Conservation (phyloP, 257 asterid species). For the Datura wrightii region DNA sequence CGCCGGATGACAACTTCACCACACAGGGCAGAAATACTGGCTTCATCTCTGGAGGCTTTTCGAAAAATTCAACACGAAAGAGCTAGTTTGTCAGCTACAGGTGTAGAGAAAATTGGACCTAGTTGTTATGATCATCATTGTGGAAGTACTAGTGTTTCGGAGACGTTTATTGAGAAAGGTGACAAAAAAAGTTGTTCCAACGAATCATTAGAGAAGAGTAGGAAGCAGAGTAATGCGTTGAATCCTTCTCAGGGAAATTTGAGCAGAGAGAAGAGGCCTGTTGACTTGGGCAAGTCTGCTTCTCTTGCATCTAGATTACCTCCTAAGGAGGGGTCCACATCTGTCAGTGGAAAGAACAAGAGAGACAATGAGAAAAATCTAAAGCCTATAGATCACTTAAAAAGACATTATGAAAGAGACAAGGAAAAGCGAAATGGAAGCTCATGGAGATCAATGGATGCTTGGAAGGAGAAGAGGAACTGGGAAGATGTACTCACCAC, state of each 20-base stretch:
- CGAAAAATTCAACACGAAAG: slow-evolving; percentile 90
- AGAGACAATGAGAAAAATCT: slow-evolving; percentile 61
- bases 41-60: slow-evolving; percentile 98
- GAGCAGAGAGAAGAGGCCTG: slow-evolving; percentile 61
- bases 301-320: slow-evolving; percentile 55
- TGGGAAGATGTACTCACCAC: slow-evolving; percentile 97
- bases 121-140: slow-evolving; percentile 48
- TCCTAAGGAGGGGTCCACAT: slow-evolving; percentile 53
- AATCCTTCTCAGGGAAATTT: slow-evolving; percentile 50
- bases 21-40: slow-evolving; percentile 93
- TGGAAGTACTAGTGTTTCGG: slow-evolving; percentile 47
- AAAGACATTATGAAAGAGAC: slow-evolving; percentile 71
- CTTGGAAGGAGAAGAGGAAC: slow-evolving; percentile 99
- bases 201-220: slow-evolving; percentile 46
- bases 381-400: slow-evolving; percentile 59
- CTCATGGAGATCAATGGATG: slow-evolving; percentile 85
- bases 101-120: slow-evolving; percentile 46
- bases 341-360: slow-evolving; percentile 55
- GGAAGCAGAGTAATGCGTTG: slow-evolving; percentile 50
- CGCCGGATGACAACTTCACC: slow-evolving; percentile 99
- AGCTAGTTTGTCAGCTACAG: slow-evolving; percentile 54
- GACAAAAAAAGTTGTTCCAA: slow-evolving; percentile 45
- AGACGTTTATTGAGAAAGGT: slow-evolving; percentile 43
- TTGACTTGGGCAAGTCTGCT: slow-evolving; percentile 50
- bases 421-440: slow-evolving; percentile 72